Percentiles rank a stretch among this genome's conserved stretches.
Conservation (phyloP, 1,284 basidiomycete species). For the Pseudozyma pruni region DNA sequence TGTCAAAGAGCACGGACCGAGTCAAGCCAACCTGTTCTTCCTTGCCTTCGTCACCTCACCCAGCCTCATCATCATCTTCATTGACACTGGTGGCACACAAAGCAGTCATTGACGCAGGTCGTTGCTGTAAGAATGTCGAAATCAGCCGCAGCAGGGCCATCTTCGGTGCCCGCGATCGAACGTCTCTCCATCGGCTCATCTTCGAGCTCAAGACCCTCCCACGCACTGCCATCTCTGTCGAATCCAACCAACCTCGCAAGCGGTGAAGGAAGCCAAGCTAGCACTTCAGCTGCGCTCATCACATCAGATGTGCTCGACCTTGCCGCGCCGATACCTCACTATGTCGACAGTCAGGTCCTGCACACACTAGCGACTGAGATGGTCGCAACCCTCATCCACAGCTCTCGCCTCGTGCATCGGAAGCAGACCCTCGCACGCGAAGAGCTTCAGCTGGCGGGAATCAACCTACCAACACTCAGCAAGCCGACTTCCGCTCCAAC, state of each 20-base stretch:
- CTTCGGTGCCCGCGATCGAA: constrained; percentile 24
- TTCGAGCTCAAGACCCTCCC: constrained; percentile 31
- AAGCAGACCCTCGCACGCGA: constrained; percentile 72
- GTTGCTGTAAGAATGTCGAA: constrained; percentile 20
- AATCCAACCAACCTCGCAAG: constrained; percentile 8
- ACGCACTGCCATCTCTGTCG: constrained; percentile 31
- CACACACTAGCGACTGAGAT: constrained; percentile 86
- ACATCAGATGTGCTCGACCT: constrained; percentile 62
- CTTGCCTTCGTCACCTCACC: neutral
- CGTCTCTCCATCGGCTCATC: constrained; percentile 37
- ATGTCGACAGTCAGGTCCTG: constrained; percentile 80
- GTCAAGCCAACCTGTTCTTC: neutral
- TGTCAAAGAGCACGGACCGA: constrained; percentile 17
- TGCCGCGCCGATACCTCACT: constrained; percentile 66
- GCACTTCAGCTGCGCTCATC: constrained; percentile 35
- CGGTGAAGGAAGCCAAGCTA: constrained; percentile 10
- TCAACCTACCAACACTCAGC: constrained; percentile 10
- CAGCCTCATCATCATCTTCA: no score
- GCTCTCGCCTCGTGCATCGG: constrained; percentile 64
- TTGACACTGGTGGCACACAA: no score
- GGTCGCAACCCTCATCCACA: constrained; percentile 61
- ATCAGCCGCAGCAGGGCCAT: constrained; percentile 7
- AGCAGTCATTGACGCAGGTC: neutral
- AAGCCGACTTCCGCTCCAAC: constrained; percentile 4
- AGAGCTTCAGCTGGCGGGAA: constrained; percentile 34